Base-by-base conservation (phyloP, 106 monocot species). In the Alisma plantagoaquatica region DNA sequence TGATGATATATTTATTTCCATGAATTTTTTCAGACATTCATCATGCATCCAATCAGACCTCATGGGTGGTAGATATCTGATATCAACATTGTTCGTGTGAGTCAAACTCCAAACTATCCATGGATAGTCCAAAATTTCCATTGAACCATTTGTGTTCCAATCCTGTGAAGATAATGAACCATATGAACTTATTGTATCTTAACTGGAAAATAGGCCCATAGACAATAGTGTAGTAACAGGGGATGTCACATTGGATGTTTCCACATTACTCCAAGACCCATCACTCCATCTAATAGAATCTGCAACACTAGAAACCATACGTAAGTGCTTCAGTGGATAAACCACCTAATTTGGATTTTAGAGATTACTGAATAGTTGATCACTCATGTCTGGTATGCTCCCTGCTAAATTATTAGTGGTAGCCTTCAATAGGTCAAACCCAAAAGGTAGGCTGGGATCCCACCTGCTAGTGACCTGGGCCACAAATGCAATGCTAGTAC, bases 51-150 rank as follows among this genome's bases (percentile, higher is more conserved):
- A 27, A 2, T 79, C 53, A 15, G 47, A 52, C 49, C 53, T 73
- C 42, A 51, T 14, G 10, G 57, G 38, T 14, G 70, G 29, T 25
- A 18, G 15, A 10, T 63, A 31, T 70, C 32, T 19, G 63, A 44
- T 0, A 31, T 25, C n/a, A 54, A 10, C 0, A 64, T 55, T 10
- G 71, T 69, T 12, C 49, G 33, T n/a, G n/a, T n/a, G n/a, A n/a
- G 86, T 82, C 23, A 86, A 18, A 67, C 86, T 92, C 92, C 92
- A 92, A 54, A 86, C 92, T 59, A 92, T 74, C 45, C 57, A 65
- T 15, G 78, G 66, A 41, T 82, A 92, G 61, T 92, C 86, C 17
- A 70, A 66, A 11, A 61, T 68, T 0, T 65, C 23, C 32, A 59
- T 58, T 6, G 49, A 28, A 15, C 68, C 66, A 26, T 62, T 53